Base-by-base conservation (phyloP, 208 protist genomes). In the Wallacemonas sp. region DNA sequence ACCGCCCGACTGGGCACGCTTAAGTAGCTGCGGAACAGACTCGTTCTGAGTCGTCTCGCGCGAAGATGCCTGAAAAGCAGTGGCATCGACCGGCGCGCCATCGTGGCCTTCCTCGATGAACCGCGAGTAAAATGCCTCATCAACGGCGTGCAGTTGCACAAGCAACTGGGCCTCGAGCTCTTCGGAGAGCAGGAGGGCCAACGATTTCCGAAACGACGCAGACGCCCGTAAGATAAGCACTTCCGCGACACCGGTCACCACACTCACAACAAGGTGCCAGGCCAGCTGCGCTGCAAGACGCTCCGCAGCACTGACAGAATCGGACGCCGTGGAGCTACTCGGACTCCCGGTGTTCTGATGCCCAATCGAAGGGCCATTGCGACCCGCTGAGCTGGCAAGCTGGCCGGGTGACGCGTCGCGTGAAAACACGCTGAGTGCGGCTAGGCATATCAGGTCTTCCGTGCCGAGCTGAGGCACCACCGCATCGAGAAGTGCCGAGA, bases 111-210 rank as follows among this genome's bases (percentile, higher is more conserved):
- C 52, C n/a, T 45, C 57, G 41, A 82, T 32, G 37, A 71, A 82
- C 3, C 79, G 83, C 22, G 19, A 38, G 26, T 77, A 71, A 60
- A 89, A 89, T 12, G 83, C 75, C 37, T 89, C 83, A 60, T 89
- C 83, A 1, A 71, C 70, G 5, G 59, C 66, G 19, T 76, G 66
- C 33, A 89, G 44, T 59, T 77, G 73, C 30, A 50, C 12, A 36
- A 62, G 24, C 29, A 85, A 33, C 44, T 64, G 62, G 27, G 66
- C 30, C 6, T 34, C 42, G 29, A 82, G 21, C 22, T 80, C 68
- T 0, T 77, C 69, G 10, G 63, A 34, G 22, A 89, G 53, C 42
- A 58, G 2, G 15, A 45, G 5, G 22, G 44, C 37, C 19, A 79
- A 46, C 21, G 59, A 32, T 10, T 33, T 24, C 15, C 58, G 48